These are phyloP conservation scores for Syncephalastrum racemosum DNA, from an alignment of 371 early-diverging fungal species.

Conservation along the genomic window DNA sequence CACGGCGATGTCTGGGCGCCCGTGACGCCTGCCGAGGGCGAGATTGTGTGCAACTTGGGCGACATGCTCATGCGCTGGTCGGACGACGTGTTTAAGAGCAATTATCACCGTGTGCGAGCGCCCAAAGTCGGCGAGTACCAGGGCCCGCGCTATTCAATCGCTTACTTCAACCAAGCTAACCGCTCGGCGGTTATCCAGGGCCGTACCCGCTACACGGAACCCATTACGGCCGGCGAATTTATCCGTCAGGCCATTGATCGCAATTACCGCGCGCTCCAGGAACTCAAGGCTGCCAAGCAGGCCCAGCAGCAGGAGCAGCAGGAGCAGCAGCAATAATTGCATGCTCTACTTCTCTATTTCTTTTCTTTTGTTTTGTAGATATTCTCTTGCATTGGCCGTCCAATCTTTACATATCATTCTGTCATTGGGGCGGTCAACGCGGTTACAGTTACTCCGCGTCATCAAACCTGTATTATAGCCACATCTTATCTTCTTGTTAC, in stretches of 20 bases:
- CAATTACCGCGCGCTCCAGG: constrained; percentile 30
- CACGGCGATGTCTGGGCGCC: constrained; percentile 33
- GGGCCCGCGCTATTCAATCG: constrained; percentile 37
- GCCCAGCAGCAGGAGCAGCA: constrained; percentile 14
- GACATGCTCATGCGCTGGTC: constrained; percentile 42
- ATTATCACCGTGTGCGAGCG: constrained; percentile 33
- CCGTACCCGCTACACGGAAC: constrained; percentile 27
- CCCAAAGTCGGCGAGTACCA: constrained; percentile 35
- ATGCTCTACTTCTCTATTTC: background rate
- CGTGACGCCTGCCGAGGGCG: constrained; percentile 27
- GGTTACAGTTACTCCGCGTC: constrained; percentile 23
- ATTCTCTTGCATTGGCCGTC: constrained; percentile 5
- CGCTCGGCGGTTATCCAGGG: constrained; percentile 37
- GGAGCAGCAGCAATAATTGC: constrained; percentile 1
- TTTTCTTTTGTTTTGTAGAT: constrained; percentile 23
- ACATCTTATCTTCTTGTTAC: no score
- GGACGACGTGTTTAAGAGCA: constrained; percentile 31
- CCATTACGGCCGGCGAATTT: constrained; percentile 34
- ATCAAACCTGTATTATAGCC: constrained; percentile 21
- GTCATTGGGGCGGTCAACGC: constrained; percentile 17
- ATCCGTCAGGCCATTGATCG: constrained; percentile 31
- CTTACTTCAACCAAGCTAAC: constrained; percentile 38
- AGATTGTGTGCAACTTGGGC: constrained; percentile 40
- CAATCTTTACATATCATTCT: constrained; percentile 7
- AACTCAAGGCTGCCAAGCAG: constrained; percentile 17